phyloP scores from a whole-genome alignment of 805 yeast species.

The Kazachstania martiniae region DNA sequence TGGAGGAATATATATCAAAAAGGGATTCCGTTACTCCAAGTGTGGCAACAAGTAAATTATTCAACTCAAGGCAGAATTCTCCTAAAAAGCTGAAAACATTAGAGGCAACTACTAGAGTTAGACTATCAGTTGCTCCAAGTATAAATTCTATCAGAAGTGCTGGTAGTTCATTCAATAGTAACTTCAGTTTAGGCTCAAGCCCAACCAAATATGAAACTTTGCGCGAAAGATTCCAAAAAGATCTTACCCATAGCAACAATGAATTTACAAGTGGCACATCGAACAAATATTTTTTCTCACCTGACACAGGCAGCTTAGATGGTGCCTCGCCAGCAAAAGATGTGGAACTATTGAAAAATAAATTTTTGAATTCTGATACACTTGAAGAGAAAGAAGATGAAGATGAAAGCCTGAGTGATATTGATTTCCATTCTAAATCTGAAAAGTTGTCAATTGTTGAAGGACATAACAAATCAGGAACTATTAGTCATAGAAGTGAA shows the following conservation, averaged over 20 bases:
- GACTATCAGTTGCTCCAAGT: constrained; percentile 21
- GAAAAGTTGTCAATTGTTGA: background rate
- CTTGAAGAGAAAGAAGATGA: background rate
- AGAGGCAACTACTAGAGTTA: constrained; percentile 1
- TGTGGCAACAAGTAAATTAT: constrained; percentile 17
- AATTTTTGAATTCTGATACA: constrained; percentile 14
- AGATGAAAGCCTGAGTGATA: background rate
- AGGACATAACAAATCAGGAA: too few relatives aligned
- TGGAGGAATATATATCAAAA: constrained; percentile 7
- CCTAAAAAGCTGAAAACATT: constrained; percentile 8
- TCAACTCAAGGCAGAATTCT: constrained; percentile 14
- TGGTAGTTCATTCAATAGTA: constrained; percentile 14
- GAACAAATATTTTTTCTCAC: constrained; percentile 21
- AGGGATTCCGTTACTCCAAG: constrained; percentile 10
- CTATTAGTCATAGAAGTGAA: too few relatives aligned
- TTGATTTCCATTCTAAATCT: background rate
- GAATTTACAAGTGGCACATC: too few relatives aligned
- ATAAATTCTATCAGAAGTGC: constrained; percentile 21
- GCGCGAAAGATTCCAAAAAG: constrained; percentile 7
- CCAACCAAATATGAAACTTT: too few relatives aligned
- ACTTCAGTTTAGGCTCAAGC: too few relatives aligned
- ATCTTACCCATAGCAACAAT: background rate
- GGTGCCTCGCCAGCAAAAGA: constrained; percentile 26
- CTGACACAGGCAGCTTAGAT: constrained; percentile 20
- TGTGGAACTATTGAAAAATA: constrained; percentile 21